These are phyloP conservation scores for Neofusicoccum sp. DNA, from an alignment of 2,329 filamentous ascomycete genomes.

Conservation along the genomic window DNA sequence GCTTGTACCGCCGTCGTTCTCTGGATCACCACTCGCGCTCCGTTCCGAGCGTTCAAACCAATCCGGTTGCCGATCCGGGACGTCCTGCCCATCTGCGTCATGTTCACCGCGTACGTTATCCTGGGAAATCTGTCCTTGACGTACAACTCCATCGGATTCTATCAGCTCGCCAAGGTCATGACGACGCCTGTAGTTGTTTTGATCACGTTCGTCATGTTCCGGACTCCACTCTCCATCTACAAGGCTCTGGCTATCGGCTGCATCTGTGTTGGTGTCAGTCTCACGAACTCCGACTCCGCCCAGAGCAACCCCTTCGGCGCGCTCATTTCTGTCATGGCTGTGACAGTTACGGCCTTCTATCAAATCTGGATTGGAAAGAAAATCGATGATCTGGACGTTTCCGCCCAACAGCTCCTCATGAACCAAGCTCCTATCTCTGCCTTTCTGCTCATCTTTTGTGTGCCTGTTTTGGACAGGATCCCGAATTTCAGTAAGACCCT, in stretches of 20 bases:
- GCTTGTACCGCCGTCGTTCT: constrained; percentile 48
- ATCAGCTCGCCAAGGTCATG: constrained; percentile 54
- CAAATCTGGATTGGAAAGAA: constrained; percentile 55
- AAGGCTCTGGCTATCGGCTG: constrained; percentile 46
- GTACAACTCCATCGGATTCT: constrained; percentile 52
- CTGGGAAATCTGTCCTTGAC: constrained; percentile 50
- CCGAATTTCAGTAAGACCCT: constrained; percentile 33
- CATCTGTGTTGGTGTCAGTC: constrained; percentile 48
- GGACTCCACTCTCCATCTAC: constrained; percentile 44
- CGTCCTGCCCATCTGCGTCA: constrained; percentile 50
- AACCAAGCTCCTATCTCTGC: constrained; percentile 52
- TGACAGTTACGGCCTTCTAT: constrained; percentile 50
- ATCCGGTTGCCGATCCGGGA: constrained; percentile 47
- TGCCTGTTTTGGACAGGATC: constrained; percentile 48
- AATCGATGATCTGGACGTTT: constrained; percentile 49
- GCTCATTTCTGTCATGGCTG: constrained; percentile 47
- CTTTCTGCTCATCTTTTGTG: constrained; percentile 46
- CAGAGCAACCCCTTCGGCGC: constrained; percentile 46
- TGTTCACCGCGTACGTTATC: constrained; percentile 52
- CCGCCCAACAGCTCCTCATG: constrained; percentile 47
- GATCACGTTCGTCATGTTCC: constrained; percentile 49
- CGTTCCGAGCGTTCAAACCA: constrained; percentile 50
- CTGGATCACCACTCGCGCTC: constrained; percentile 44
- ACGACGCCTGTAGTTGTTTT: constrained; percentile 51
- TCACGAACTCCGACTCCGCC: constrained; percentile 47